Conservation (phyloP, 257 asterid species). For the Oldenlandia corymbosa region DNA sequence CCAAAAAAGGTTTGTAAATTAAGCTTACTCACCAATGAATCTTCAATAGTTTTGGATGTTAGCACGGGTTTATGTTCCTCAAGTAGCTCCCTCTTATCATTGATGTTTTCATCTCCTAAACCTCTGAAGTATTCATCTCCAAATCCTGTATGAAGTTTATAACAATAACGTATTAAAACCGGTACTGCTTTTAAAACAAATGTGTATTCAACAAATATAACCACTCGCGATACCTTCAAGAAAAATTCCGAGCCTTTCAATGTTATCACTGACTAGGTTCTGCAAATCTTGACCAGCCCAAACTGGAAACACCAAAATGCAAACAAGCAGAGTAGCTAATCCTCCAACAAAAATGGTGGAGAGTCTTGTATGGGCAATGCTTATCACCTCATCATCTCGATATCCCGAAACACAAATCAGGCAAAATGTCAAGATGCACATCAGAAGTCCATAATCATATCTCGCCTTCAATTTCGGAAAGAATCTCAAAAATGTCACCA, state of each 20-base stretch:
- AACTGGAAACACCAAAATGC: conserved; percentile 46
- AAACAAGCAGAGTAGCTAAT: conserved; percentile 28
- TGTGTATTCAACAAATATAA: neutral
- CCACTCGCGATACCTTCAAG: too few relatives aligned
- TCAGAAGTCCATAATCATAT: conserved; percentile 62
- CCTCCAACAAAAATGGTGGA: conserved; percentile 61
- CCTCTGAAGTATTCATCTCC: conserved; percentile 40
- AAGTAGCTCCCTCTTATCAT: conserved; percentile 22
- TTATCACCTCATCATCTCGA: conserved; percentile 46
- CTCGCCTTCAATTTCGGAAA: conserved; percentile 56
- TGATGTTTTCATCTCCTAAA: conserved; percentile 11
- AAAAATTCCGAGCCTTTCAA: conserved; percentile 52
- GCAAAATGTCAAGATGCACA: conserved; percentile 30
- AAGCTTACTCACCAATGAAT: conserved; percentile 37
- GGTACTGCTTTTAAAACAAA: too few relatives aligned
- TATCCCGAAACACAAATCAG: conserved; percentile 60
- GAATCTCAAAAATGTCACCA: conserved; percentile 46
- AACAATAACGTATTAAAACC: too few relatives aligned
- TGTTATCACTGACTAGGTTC: conserved; percentile 39
- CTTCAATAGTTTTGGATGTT: conserved; percentile 48
- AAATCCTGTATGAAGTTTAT: conserved; percentile 42
- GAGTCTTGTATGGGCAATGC: conserved; percentile 47
- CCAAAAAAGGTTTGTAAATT: too few relatives aligned
- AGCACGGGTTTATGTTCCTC: conserved; percentile 40
- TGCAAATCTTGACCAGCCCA: conserved; percentile 87